These are phyloP conservation scores for Oxyria digyna DNA, from an alignment of 148 eudicot genomes.

Conservation along the genomic window DNA sequence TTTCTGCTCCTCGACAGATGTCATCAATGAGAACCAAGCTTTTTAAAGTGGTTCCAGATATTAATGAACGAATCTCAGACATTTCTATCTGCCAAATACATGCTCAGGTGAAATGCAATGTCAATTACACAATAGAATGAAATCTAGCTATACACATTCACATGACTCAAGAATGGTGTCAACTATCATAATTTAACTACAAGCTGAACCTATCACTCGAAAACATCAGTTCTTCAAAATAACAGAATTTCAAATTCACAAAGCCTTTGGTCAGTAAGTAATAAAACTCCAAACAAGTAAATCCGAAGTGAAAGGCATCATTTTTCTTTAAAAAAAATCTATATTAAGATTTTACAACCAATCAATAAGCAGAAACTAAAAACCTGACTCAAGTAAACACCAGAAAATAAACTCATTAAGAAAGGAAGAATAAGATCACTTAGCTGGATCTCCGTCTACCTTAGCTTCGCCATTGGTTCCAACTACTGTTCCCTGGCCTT, in stretches of 20 bases:
- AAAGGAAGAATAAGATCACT: not conserved
- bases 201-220: too few relatives aligned
- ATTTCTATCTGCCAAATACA: conserved; percentile 57
- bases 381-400: not conserved
- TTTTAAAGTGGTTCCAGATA: conserved; percentile 60
- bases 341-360: not conserved
- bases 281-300: not conserved
- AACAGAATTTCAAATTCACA: not conserved
- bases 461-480: not conserved
- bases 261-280: not conserved
- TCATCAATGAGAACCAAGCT: conserved; percentile 96
- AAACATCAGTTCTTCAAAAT: not conserved
- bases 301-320: not conserved
- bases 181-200: too few relatives aligned
- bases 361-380: not conserved
- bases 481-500: not conserved
- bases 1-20: conserved; percentile 94
- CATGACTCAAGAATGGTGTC: too few relatives aligned
- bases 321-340: not conserved
- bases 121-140: too few relatives aligned
- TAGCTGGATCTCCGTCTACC: conserved; percentile 4
- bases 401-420: not conserved
- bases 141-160: too few relatives aligned
- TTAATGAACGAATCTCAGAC: conserved; percentile 84
- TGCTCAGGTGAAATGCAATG: not conserved